These are phyloP conservation scores for Barnettozyma vustinii DNA, from an alignment of 805 yeast genomes.

Conservation along the genomic window DNA sequence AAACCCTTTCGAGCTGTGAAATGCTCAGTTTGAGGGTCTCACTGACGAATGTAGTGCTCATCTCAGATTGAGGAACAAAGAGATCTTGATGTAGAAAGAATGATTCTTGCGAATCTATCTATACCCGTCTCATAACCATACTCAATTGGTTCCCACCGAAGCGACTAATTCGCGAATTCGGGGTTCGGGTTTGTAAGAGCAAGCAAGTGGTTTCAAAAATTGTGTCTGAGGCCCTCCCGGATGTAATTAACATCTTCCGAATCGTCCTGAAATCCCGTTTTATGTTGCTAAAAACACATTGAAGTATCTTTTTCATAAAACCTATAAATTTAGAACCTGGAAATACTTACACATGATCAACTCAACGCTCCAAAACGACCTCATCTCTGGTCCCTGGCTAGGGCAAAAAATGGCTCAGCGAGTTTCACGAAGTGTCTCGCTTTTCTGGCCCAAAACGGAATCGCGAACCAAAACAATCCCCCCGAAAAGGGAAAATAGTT, in stretches of 20 bases:
- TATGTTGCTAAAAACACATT: too few relatives aligned
- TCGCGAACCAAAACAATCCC: not conserved
- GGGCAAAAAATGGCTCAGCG: not conserved
- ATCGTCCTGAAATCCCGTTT: too few relatives aligned
- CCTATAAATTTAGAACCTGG: too few relatives aligned
- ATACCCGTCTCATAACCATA: not conserved
- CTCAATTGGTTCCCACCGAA: not conserved
- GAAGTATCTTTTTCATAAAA: too few relatives aligned
- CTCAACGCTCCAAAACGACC: not conserved
- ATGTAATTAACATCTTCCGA: too few relatives aligned
- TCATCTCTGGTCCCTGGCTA: not conserved
- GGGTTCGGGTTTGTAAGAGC: not conserved
- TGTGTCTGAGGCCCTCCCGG: not conserved
- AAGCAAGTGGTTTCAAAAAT: too few relatives aligned
- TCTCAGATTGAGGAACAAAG: not conserved
- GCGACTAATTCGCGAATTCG: not conserved
- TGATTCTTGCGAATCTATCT: not conserved
- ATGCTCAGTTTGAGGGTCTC: constrained; percentile 4
- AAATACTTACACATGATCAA: not conserved
- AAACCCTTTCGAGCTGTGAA: constrained; percentile 2
- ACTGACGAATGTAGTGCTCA: constrained; percentile 5
- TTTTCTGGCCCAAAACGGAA: not conserved
- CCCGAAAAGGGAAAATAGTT: not conserved
- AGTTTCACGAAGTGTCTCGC: not conserved
- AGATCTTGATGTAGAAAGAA: not conserved